phyloP scores from a whole-genome alignment of 2,329 filamentous ascomycete species.

The Raffaelea deltoideospora region DNA sequence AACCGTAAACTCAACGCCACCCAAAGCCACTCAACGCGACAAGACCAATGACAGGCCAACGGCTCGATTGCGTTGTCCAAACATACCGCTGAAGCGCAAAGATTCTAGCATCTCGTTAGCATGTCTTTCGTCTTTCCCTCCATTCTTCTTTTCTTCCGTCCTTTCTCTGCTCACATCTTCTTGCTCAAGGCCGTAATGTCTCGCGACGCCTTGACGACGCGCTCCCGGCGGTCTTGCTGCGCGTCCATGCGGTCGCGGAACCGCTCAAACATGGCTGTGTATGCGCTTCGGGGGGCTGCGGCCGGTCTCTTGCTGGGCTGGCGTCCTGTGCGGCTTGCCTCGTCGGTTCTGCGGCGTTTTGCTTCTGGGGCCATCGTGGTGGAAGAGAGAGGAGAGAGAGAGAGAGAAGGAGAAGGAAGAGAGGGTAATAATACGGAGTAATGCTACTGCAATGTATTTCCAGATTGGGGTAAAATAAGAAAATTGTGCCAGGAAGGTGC shows the following conservation, averaged over 20 bases:
- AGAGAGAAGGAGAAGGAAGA: not conserved
- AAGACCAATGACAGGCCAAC: not conserved
- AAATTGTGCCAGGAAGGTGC: no score
- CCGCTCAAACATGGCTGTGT: slow-evolving; percentile 64
- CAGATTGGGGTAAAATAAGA: no score
- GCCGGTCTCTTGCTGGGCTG: not conserved
- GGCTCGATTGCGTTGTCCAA: not conserved
- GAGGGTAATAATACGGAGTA: no score
- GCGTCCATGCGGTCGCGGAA: slow-evolving; percentile 84
- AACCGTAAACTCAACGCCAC: no score
- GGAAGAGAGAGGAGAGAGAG: not conserved
- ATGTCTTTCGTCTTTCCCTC: slow-evolving; percentile 15
- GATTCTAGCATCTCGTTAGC: slow-evolving; percentile 41
- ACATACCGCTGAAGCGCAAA: slow-evolving; percentile 66
- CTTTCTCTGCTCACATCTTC: slow-evolving; percentile 54
- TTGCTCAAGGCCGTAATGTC: slow-evolving; percentile 92
- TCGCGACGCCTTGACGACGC: slow-evolving; percentile 76
- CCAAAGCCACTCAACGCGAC: no score
- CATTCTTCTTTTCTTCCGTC: not conserved
- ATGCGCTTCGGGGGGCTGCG: slow-evolving; percentile 23
- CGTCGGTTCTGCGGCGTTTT: slow-evolving; percentile 31
- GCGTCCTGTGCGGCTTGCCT: slow-evolving; percentile 15
- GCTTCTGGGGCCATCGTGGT: slow-evolving; percentile 5
- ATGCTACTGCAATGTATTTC: no score
- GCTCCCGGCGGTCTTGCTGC: slow-evolving; percentile 84